Evolutionary conservation across 176 grass and related monocot species (phyloP), one percentile per base, ranked within the genome.

Genomic region (Bonia amplexicaulis): DNA sequence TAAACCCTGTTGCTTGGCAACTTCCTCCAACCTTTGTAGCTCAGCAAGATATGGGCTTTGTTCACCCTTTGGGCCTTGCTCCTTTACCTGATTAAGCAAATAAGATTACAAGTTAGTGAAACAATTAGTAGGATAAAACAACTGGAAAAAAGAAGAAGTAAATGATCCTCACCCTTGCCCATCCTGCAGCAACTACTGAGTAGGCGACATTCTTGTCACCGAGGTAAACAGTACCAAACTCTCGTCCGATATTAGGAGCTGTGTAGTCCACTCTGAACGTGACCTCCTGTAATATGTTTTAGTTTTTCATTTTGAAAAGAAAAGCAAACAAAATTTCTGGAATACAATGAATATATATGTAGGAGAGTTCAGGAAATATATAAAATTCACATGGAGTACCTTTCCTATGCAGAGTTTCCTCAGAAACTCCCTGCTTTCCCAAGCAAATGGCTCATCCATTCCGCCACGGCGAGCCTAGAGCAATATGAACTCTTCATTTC

Each of bases 361-460:
- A 69, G n/a, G 12, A 66, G 19, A 71, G 9, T 44, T 78, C 9
- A 0, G 29, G 59, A 73, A 72, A 45, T 9, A 58, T 48, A 20
- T 10, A 12, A 64, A 73, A 61, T 37, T 61, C 31, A 85, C 58
- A 86, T 37, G 6, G 9, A 73, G 25, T 41, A 99, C 97, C 97
- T 99, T 96, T 84, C 97, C 97, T 10, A 99, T 70, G 71, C 96
- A 99, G 7, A 88, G 91, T 46, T 92, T 92, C 69, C 97, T 96
- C 59, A 99, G 71, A 80, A 82, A 96, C 45, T 99, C 97, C 35
- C 85, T 96, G 82, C 97, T 99, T 45, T 94, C 88, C 97, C 97
- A 99, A 77, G 97, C 97, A 94, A 99, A 99, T 42, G 97, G 92
- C 66, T 99, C 97, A 61, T 99, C 97, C 49, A 94, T 70, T 81